Conservation (phyloP, 2,329 filamentous ascomycete genomes). For the Mycocentrospora acerina region DNA sequence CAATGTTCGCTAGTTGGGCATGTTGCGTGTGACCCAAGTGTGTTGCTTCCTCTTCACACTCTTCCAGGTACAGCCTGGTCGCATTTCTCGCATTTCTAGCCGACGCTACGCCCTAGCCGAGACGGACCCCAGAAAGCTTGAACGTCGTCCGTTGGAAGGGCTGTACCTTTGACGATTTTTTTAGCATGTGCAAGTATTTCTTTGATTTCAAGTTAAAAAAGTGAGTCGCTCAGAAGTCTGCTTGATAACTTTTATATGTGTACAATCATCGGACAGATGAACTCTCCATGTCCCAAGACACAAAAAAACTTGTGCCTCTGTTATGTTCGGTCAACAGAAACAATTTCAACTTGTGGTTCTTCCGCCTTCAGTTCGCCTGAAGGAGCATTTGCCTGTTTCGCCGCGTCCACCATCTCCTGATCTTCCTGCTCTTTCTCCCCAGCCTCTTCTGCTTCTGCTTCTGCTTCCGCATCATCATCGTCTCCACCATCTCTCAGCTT, state of each 20-base stretch:
- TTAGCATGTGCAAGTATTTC: too few relatives aligned
- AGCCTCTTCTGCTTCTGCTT: constrained; percentile 13
- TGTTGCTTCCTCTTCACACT: constrained; percentile 14
- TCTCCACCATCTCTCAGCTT: constrained; percentile 54
- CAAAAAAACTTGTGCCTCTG: too few relatives aligned
- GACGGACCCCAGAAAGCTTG: constrained; percentile 30
- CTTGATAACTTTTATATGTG: too few relatives aligned
- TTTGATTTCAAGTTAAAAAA: too few relatives aligned
- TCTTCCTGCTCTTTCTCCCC: constrained; percentile 8
- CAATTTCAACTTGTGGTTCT: too few relatives aligned
- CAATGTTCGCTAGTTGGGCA: neutral
- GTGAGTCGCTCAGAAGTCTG: too few relatives aligned
- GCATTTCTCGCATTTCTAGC: too few relatives aligned
- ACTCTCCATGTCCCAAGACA: too few relatives aligned
- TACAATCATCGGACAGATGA: too few relatives aligned
- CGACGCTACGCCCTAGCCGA: constrained; percentile 21
- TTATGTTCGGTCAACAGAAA: too few relatives aligned
- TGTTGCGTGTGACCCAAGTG: neutral
- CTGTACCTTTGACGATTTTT: too few relatives aligned
- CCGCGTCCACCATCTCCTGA: constrained; percentile 12
- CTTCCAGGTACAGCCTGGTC: constrained; percentile 8
- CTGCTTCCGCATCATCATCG: constrained; percentile 15
- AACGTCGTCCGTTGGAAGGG: too few relatives aligned
- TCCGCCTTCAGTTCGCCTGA: constrained; percentile 1
- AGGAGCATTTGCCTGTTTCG: constrained; percentile 7